Evolutionary conservation across 2,329 filamentous ascomycete genomes (phyloP), one percentile per base, ranked within the genome.

Genomic region (Aspergillus tamarii): DNA sequence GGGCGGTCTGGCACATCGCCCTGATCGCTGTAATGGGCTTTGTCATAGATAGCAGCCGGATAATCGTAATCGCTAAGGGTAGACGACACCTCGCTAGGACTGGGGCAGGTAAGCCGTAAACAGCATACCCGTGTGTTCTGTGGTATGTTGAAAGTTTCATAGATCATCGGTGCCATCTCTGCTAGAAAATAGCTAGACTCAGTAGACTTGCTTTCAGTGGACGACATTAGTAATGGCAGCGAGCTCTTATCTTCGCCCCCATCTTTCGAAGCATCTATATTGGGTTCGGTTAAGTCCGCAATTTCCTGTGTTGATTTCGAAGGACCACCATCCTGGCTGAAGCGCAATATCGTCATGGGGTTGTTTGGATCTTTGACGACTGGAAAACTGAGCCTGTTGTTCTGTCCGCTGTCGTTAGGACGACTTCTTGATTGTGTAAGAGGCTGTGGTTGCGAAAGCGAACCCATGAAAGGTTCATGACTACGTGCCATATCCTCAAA

Each of bases 21-120:
- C 65, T 96, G 92, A 32, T 91, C 84, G 69, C 93, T 91, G 74
- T 97, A 98, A 72, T 90, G 94, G 0, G 94, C 89, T 73, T 93
- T 89, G 76, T 93, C 91, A 67, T 97, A 96, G 56, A 97, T 85
- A 16, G 91, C 85, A 63, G 89, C 83, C 0, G 91, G 90, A 10
- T 88, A 78, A 14, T 84, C 84, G 62, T 83, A 77, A n/a, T 82
- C 66, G 74, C 68, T 77, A 75, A 93, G 84, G 0, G 88, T 90
- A 1, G 80, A 79, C 3, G 80, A 73, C 1, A 93, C 81, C 69
- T 82, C 84, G 52, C 39, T 81, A 66, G 53, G 45, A 10, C 63
- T 65, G 14, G 79, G 78, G 26, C 72, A 68, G 7, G 69, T 45
- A 36, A 58, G 61, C 48, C 66, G 67, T 61, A 75, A 75, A 65